A percentile compares a stretch with the other conserved stretches of the same genome.
Conservation (phyloP, 352 stramenopile genomes). For the Globisporangium polare region DNA sequence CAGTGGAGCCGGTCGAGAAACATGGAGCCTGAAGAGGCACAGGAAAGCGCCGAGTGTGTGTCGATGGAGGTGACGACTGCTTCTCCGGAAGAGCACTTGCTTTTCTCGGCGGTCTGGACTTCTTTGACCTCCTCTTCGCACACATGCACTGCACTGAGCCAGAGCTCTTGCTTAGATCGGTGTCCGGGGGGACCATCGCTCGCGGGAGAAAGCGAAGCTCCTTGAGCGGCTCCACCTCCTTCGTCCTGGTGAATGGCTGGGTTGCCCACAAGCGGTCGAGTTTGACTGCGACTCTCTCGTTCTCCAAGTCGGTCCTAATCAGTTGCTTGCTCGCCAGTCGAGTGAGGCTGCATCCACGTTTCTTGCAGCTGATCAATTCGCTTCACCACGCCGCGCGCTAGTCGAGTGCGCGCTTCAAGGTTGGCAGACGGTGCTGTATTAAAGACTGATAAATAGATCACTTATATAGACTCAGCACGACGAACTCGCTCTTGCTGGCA, state of each 20-base stretch:
- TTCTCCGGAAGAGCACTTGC: neutral
- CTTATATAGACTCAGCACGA: constrained; percentile 8
- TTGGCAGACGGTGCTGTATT: neutral
- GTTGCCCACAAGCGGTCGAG: neutral
- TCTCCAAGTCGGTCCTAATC: neutral
- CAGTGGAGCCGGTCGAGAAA: neutral
- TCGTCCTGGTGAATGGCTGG: neutral
- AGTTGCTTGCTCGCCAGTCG: neutral
- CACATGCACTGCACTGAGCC: neutral
- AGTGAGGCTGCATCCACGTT: neutral
- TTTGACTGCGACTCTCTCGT: neutral
- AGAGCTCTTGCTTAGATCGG: neutral
- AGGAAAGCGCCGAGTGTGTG: neutral
- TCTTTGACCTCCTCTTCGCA: neutral
- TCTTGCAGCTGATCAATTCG: neutral
- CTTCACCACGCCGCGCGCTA: neutral
- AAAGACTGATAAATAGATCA: constrained; percentile 13
- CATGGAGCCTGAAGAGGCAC: neutral
- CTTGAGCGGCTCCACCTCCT: neutral
- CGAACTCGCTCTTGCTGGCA: neutral
- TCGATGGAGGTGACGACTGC: neutral
- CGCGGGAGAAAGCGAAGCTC: neutral
- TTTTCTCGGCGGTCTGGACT: neutral
- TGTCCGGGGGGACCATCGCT: neutral
- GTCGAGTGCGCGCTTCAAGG: neutral